A percentile compares a stretch with the other conserved stretches of the same genome.
phyloP scores from a whole-genome alignment of 306 rosid species.

The Prunus padus region DNA sequence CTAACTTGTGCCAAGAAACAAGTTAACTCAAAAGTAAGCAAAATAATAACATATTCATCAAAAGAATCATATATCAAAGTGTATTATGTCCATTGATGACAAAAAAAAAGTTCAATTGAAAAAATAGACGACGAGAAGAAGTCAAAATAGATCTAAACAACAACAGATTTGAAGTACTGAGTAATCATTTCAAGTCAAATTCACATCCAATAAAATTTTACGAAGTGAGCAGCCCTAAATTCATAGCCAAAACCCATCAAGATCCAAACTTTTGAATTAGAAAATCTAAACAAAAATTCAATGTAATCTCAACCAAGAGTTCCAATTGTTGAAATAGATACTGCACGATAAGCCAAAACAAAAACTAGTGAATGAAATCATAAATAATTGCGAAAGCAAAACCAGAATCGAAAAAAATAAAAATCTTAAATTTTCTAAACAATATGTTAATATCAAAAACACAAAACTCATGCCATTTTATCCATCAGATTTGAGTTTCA shows the following conservation, averaged over 20 bases:
- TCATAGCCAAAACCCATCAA: neutral
- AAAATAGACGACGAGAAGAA: neutral
- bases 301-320: neutral
- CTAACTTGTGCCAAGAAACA: neutral
- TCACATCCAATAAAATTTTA: neutral
- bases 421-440: too few relatives aligned
- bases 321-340: neutral
- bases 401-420: too few relatives aligned
- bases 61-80: constrained; percentile 12
- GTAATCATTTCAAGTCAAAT: constrained; percentile 8
- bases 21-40: neutral
- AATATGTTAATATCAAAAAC: too few relatives aligned
- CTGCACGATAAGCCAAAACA: constrained; percentile 4
- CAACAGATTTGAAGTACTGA: neutral
- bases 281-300: constrained; percentile 10
- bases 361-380: too few relatives aligned
- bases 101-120: neutral
- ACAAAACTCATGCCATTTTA: too few relatives aligned
- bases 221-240: neutral
- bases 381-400: too few relatives aligned
- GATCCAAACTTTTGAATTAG: constrained; percentile 9
- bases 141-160: constrained; percentile 10
- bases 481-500: too few relatives aligned
- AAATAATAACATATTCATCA: neutral
- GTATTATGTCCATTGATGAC: neutral